phyloP scores from a whole-genome alignment of 2,329 filamentous ascomycete species.

The Trichoderma sp. region DNA sequence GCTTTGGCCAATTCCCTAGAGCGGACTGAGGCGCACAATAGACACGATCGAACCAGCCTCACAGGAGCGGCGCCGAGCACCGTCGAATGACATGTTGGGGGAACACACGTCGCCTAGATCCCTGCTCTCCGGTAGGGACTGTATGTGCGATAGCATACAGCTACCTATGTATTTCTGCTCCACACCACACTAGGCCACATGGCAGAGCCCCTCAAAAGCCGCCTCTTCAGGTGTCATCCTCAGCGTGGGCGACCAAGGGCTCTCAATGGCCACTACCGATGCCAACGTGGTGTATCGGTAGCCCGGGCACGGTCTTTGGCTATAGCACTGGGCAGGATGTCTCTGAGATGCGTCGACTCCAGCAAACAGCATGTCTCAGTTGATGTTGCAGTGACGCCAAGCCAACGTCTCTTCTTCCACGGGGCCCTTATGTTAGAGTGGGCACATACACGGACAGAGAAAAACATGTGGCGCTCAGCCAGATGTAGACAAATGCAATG shows the following conservation, averaged over 20 bases:
- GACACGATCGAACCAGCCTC: neutral
- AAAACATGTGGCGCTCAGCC: neutral
- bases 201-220: neutral
- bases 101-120: conserved; percentile 5
- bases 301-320: conserved; percentile 9
- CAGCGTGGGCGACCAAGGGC: neutral
- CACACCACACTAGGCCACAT: neutral
- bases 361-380: conserved; percentile 13
- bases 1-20: neutral
- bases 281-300: neutral
- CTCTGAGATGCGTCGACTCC: conserved; percentile 4
- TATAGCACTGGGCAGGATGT: neutral
- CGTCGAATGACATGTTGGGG: conserved; percentile 9
- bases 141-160: neutral
- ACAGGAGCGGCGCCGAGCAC: neutral
- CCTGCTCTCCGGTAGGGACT: neutral
- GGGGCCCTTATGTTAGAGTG: neutral
- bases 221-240: neutral
- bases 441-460: neutral
- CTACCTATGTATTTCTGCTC: too few relatives aligned
- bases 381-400: neutral
- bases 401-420: neutral
- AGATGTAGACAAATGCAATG: neutral
- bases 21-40: conserved; percentile 8
- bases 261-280: conserved; percentile 2